A percentile compares a stretch with the other conserved stretches of the same genome.
Evolutionary conservation across 345 rosid genomes (phyloP).

Genomic region (Conringia planisiliqua): DNA sequence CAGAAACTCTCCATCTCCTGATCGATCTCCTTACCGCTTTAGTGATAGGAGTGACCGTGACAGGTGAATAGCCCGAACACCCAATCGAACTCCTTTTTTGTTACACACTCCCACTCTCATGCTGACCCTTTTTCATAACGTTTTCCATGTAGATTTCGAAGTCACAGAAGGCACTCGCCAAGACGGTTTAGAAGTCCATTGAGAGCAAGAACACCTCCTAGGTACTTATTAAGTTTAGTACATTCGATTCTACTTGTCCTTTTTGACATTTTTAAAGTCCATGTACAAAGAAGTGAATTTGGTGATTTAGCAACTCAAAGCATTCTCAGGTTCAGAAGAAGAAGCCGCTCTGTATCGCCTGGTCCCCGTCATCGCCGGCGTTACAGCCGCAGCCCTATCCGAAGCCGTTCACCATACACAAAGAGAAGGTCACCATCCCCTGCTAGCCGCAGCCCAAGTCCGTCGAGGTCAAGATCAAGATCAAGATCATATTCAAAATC

Average conservation of each 20-base stretch:
- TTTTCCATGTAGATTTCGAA: conserved; percentile 47
- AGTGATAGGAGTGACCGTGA: conserved; percentile 61
- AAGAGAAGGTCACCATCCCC: conserved; percentile 52
- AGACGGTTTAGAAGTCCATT: conserved; percentile 83
- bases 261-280: background rate
- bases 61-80: conserved; percentile 44
- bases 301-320: background rate
- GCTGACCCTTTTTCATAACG: background rate
- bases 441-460: conserved; percentile 55
- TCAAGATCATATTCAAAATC: conserved; percentile 63
- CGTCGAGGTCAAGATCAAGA: conserved; percentile 50
- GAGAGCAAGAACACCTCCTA: conserved; percentile 83
- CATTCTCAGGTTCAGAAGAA: conserved; percentile 77
- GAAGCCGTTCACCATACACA: conserved; percentile 50
- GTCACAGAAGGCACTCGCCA: conserved; percentile 80
- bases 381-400: conserved; percentile 55
- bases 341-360: conserved; percentile 62
- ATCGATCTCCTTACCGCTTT: conserved; percentile 79
- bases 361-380: conserved; percentile 61
- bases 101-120: background rate
- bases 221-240: conserved; percentile 39
- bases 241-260: background rate
- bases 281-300: background rate
- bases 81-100: background rate
- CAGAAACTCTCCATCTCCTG: conserved; percentile 83